These are phyloP conservation scores for Rhytidiadelphus loreus DNA, from an alignment of 225 moss, liverwort and hornwort species.

Conservation along the genomic window DNA sequence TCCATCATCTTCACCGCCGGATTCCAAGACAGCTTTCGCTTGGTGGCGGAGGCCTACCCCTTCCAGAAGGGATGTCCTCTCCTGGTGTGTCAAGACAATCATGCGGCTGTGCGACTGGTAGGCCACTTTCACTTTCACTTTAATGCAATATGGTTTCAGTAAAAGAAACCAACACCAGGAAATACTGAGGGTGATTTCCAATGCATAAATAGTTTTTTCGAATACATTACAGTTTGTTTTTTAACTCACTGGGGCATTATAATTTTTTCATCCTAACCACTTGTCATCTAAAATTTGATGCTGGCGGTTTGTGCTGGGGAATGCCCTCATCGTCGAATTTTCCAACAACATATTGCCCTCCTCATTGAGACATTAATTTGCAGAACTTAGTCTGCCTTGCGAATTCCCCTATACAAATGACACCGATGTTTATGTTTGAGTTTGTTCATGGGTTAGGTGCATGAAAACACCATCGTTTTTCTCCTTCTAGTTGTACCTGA, in stretches of 20 bases:
- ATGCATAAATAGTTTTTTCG: neutral
- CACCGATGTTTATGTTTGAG: neutral
- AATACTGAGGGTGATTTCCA: neutral
- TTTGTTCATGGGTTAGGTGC: neutral
- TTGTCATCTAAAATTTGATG: neutral
- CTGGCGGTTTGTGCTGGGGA: neutral
- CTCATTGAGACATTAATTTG: neutral
- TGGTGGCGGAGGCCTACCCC: constrained; percentile 59
- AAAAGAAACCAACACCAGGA: neutral
- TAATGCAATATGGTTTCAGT: neutral
- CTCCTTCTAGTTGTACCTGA: neutral
- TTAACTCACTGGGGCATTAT: neutral
- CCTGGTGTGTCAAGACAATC: constrained; percentile 73
- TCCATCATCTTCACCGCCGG: constrained; percentile 76
- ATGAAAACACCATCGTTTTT: neutral
- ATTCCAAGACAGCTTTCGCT: constrained; percentile 36
- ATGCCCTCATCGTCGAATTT: neutral
- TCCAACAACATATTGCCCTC: neutral
- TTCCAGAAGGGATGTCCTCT: constrained; percentile 63
- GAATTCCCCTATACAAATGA: neutral
- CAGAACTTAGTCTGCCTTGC: neutral
- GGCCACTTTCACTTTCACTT: neutral
- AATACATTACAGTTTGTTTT: no score
- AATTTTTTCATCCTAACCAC: neutral
- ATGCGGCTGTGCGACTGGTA: constrained; percentile 50